Percentiles rank a stretch among this genome's conserved stretches.
Conservation (phyloP, 2,329 filamentous ascomycete genomes). For the Pestalotiopsis sp. region DNA sequence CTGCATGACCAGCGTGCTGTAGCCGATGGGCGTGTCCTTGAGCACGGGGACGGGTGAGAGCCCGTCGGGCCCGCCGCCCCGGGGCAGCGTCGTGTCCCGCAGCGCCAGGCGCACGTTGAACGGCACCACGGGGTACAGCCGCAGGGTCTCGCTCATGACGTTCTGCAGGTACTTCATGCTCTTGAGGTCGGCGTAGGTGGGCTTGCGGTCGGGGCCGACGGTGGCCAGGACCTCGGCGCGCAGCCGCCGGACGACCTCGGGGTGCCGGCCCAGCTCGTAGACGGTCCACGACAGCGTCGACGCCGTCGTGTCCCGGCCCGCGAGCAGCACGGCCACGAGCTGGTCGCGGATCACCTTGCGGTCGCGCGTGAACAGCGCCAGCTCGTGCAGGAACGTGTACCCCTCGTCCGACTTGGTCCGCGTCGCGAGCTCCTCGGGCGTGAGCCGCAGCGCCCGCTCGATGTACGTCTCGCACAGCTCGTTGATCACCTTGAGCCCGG, state of each 20-base stretch:
- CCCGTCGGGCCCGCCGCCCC: conserved; percentile 68
- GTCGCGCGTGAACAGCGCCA: conserved; percentile 79
- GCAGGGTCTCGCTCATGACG: conserved; percentile 75
- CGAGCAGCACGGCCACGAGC: conserved; percentile 78
- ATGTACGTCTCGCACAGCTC: conserved; percentile 79
- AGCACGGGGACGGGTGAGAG: conserved; percentile 64
- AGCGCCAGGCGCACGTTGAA: conserved; percentile 77
- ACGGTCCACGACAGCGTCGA: conserved; percentile 79
- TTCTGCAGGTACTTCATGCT: conserved; percentile 81
- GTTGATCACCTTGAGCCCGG: conserved; percentile 70
- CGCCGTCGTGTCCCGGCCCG: conserved; percentile 87
- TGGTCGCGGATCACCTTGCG: conserved; percentile 79
- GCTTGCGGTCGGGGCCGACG: conserved; percentile 64
- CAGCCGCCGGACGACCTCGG: conserved; percentile 67
- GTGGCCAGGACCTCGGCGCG: conserved; percentile 70
- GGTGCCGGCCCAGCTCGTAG: conserved; percentile 78
- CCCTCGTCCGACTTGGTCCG: conserved; percentile 72
- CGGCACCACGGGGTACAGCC: conserved; percentile 77
- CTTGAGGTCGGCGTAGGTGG: conserved; percentile 82
- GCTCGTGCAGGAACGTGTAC: conserved; percentile 86
- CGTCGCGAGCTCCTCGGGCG: conserved; percentile 70
- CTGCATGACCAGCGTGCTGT: conserved; percentile 74
- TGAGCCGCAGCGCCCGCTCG: conserved; percentile 70
- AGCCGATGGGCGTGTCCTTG: conserved; percentile 67
- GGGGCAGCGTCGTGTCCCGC: conserved; percentile 73